Evolutionary conservation across 148 eudicot species (phyloP).

Genomic region (Chenopodium formosanum): DNA sequence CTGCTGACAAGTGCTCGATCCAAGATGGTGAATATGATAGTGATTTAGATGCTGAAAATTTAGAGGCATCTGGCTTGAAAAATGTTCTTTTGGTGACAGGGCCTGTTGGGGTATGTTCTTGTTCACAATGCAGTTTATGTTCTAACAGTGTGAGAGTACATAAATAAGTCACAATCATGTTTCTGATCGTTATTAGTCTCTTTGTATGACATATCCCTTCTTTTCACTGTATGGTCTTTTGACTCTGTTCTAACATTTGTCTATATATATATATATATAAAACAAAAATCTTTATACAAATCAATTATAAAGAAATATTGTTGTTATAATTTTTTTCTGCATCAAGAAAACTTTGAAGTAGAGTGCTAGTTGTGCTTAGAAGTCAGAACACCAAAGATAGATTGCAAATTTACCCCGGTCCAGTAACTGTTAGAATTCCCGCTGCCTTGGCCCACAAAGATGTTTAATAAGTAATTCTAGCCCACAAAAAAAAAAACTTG

Average conservation of each 20-base stretch:
- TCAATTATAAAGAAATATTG: too few species aligned
- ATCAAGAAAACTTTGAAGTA: too few species aligned
- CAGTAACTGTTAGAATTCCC: too few species aligned
- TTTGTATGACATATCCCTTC: not conserved
- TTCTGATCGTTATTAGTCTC: slow-evolving; percentile 10
- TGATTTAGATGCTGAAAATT: slow-evolving; percentile 50
- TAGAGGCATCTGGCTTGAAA: slow-evolving; percentile 49
- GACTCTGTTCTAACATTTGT: not conserved
- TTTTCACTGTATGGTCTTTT: not conserved
- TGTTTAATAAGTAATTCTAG: too few species aligned
- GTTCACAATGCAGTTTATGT: slow-evolving; percentile 5
- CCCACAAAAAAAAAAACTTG: too few species aligned
- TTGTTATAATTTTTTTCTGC: too few species aligned
- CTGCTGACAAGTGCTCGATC: slow-evolving; percentile 30
- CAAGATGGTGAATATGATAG: slow-evolving; percentile 40
- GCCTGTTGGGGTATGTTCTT: slow-evolving; percentile 86
- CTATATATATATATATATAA: too few species aligned
- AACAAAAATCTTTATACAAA: too few species aligned
- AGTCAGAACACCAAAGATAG: too few species aligned
- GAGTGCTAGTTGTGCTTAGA: too few species aligned
- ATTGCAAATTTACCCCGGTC: too few species aligned
- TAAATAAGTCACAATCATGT: not conserved
- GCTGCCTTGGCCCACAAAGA: too few species aligned
- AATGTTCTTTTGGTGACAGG: slow-evolving; percentile 90
- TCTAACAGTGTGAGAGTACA: not conserved